Evolutionary conservation across 441 rosid genomes (phyloP).

Genomic region (Pelargonium fulgidum): DNA sequence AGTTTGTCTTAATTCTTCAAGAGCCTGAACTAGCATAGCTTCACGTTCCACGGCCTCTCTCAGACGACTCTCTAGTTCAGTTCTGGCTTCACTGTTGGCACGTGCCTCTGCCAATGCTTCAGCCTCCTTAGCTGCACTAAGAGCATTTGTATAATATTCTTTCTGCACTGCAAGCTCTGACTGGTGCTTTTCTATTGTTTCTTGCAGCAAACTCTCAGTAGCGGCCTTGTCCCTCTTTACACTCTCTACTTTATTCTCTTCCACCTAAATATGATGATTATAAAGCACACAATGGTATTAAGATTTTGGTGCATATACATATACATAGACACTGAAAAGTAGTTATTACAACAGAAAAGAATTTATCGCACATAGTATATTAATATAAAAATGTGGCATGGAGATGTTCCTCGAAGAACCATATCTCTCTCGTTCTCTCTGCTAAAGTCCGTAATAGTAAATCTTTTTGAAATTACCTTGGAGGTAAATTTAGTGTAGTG

Average conservation of each 20-base stretch:
- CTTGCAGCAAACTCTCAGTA: conserved; percentile 86
- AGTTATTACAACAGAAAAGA: conserved; percentile 6
- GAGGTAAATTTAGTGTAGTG: neutral
- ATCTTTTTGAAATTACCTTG: neutral
- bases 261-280: conserved; percentile 46
- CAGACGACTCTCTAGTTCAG: conserved; percentile 71
- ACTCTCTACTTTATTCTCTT: conserved; percentile 92
- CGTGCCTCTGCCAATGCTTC: conserved; percentile 88
- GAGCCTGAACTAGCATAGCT: conserved; percentile 84
- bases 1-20: conserved; percentile 88
- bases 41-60: conserved; percentile 92
- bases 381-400: neutral
- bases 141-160: conserved; percentile 76
- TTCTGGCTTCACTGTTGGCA: conserved; percentile 78
- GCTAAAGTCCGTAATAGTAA: neutral
- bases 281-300: conserved; percentile 6
- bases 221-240: conserved; percentile 84
- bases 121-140: conserved; percentile 90
- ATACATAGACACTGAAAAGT: conserved; percentile 12
- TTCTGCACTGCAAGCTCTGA: conserved; percentile 73
- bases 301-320: neutral
- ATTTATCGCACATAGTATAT: neutral
- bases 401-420: no score
- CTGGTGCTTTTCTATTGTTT: conserved; percentile 92
- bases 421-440: neutral